A percentile compares a stretch with the other conserved stretches of the same genome.
These are phyloP conservation scores for Fusarium phyllophilum DNA, from an alignment of 2,329 filamentous ascomycete species.

Conservation along the genomic window DNA sequence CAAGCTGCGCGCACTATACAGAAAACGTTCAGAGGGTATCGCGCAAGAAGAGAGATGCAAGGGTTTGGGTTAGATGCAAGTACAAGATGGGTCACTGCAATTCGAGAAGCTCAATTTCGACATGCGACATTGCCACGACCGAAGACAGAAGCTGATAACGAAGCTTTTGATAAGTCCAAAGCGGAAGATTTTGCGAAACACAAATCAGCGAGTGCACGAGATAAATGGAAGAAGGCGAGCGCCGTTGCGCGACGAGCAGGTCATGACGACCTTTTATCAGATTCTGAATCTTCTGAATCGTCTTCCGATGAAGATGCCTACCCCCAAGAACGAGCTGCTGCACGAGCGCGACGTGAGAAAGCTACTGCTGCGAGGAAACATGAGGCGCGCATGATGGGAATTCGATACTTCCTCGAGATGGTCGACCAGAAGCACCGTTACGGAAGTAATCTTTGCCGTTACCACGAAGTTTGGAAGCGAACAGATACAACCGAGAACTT, in stretches of 20 bases:
- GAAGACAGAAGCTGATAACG: constrained; percentile 37
- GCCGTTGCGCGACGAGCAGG: constrained; percentile 77
- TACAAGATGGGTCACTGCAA: constrained; percentile 76
- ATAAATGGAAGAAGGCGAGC: constrained; percentile 80
- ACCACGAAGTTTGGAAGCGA: constrained; percentile 86
- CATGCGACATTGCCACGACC: constrained; percentile 58
- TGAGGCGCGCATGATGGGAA: constrained; percentile 80
- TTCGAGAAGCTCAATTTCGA: constrained; percentile 66
- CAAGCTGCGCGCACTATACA: constrained; percentile 69
- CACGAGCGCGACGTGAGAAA: constrained; percentile 55
- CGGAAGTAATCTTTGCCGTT: constrained; percentile 81
- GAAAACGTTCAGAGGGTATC: constrained; percentile 81
- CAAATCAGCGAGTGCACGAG: constrained; percentile 58
- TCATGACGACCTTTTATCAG: constrained; percentile 68
- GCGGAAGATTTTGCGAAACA: constrained; percentile 16
- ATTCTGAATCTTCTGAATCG: constrained; percentile 48
- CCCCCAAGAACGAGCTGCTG: constrained; percentile 52
- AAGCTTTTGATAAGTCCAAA: constrained; percentile 5
- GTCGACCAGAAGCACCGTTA: constrained; percentile 88
- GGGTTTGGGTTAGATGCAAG: constrained; percentile 76
- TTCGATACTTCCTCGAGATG: constrained; percentile 89
- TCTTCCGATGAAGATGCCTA: constrained; percentile 45
- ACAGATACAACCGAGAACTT: constrained; percentile 84
- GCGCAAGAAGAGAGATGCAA: constrained; percentile 74
- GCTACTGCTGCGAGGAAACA: constrained; percentile 68